Conservation (phyloP, 1,139 yeast genomes). For the Debaryomycetaceae sp. region DNA sequence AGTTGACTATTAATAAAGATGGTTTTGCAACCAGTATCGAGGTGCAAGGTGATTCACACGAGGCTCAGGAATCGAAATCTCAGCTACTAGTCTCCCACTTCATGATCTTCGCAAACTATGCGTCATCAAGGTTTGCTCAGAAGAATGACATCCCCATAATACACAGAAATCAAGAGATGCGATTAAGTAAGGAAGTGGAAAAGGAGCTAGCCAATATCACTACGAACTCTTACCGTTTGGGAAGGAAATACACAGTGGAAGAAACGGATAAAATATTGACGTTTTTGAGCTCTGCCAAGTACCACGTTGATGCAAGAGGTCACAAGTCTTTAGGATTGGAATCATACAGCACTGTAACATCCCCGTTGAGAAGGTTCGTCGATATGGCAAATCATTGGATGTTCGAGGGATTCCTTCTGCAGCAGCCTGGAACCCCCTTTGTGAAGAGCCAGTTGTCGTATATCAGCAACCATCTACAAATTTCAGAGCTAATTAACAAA, state of each 20-base stretch:
- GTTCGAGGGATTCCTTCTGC: conserved; percentile 25
- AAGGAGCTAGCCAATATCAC: conserved; percentile 42
- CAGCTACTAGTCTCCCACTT: conserved; percentile 69
- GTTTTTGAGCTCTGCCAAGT: conserved; percentile 29
- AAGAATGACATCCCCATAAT: conserved; percentile 53
- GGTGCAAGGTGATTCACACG: conserved; percentile 14
- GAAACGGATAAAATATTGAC: conserved; percentile 18
- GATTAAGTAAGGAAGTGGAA: conserved; percentile 19
- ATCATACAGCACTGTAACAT: conserved; percentile 73
- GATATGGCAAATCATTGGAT: conserved; percentile 77
- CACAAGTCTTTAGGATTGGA: conserved; percentile 68
- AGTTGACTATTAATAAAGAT: conserved; percentile 7
- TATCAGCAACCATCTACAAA: conserved; percentile 29
- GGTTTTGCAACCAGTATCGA: conserved; percentile 8
- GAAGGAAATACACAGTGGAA: conserved; percentile 12
- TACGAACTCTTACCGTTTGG: conserved; percentile 19
- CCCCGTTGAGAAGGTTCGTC: conserved; percentile 84
- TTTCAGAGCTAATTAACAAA: conserved; percentile 25
- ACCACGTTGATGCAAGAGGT: conserved; percentile 28
- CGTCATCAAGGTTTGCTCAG: conserved; percentile 53
- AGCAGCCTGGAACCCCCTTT: conserved; percentile 2
- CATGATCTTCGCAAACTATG: conserved; percentile 74
- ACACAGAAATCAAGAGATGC: conserved; percentile 40
- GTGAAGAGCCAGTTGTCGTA: conserved; percentile 12
- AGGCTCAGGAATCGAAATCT: conserved; percentile 31